These are phyloP conservation scores for Myrica gale DNA, from an alignment of 306 rosid species.

Conservation along the genomic window DNA sequence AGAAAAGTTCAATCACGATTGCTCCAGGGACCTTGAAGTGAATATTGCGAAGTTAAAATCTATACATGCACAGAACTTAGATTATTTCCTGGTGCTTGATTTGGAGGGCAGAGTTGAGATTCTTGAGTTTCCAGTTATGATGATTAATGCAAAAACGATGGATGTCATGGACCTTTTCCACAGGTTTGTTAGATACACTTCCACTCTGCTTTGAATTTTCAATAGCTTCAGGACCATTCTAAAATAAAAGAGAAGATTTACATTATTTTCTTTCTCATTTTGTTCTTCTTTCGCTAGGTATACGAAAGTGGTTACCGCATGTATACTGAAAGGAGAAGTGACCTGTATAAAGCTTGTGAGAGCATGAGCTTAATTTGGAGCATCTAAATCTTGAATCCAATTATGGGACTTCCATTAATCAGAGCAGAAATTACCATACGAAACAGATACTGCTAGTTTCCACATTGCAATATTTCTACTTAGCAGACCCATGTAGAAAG, in stretches of 20 bases:
- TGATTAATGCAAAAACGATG: constrained; percentile 66
- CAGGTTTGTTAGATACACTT: constrained; percentile 53
- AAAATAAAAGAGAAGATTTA: not conserved
- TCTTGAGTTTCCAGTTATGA: constrained; percentile 89
- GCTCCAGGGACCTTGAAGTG: constrained; percentile 69
- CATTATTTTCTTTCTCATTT: not conserved
- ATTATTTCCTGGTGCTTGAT: constrained; percentile 91
- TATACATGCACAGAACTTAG: constrained; percentile 52
- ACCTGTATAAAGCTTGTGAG: not conserved
- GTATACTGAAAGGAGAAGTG: not conserved
- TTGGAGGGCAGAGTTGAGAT: constrained; percentile 96
- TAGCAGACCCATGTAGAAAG: not conserved
- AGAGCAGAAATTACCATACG: not conserved
- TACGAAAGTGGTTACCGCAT: not conserved
- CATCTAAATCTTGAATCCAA: not conserved
- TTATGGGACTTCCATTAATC: not conserved
- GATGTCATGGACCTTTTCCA: constrained; percentile 76
- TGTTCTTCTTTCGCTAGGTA: not conserved
- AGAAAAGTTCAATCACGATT: constrained; percentile 76
- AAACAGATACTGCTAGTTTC: not conserved
- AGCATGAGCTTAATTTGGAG: not conserved
- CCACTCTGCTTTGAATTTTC: constrained; percentile 2
- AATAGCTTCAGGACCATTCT: constrained; percentile 6
- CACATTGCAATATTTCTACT: not conserved
- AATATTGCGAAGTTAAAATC: constrained; percentile 38